Evolutionary conservation across 176 grass and related monocot species (phyloP).

Genomic region (Luzula sylvatica): DNA sequence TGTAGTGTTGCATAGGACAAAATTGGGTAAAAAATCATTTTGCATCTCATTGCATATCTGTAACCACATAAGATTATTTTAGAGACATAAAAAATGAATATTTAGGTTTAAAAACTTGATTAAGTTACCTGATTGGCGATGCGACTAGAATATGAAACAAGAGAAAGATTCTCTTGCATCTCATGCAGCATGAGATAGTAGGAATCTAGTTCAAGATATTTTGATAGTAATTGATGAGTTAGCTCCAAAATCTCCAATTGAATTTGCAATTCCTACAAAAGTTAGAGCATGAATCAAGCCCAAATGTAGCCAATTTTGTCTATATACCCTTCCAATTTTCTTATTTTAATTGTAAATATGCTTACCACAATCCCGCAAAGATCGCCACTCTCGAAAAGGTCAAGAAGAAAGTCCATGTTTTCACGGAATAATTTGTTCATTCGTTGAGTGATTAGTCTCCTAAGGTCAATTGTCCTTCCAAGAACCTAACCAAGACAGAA

Average conservation of each 20-base stretch:
- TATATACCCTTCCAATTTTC: neutral
- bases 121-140: slow-evolving; percentile 74
- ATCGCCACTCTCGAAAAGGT: slow-evolving; percentile 77
- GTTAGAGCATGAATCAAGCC: neutral
- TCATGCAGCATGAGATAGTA: slow-evolving; percentile 86
- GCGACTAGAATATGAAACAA: slow-evolving; percentile 97
- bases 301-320: neutral
- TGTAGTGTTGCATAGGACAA: slow-evolving; percentile 93
- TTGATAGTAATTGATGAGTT: slow-evolving; percentile 76
- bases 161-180: slow-evolving; percentile 95
- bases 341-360: neutral
- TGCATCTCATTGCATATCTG: slow-evolving; percentile 99
- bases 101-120: slow-evolving; percentile 8
- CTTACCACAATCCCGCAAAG: slow-evolving; percentile 88
- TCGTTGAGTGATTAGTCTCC: slow-evolving; percentile 90
- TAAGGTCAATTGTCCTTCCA: slow-evolving; percentile 86
- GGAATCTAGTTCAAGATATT: slow-evolving; percentile 87
- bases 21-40: slow-evolving; percentile 96
- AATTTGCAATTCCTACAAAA: slow-evolving; percentile 73
- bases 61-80: slow-evolving; percentile 17
- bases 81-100: slow-evolving; percentile 9
- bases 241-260: slow-evolving; percentile 94
- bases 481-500: slow-evolving; percentile 46
- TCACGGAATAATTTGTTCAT: slow-evolving; percentile 96
- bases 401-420: slow-evolving; percentile 93